Evolutionary conservation across 2,329 filamentous ascomycete genomes (phyloP).

Genomic region (Trichoderma hamatum): DNA sequence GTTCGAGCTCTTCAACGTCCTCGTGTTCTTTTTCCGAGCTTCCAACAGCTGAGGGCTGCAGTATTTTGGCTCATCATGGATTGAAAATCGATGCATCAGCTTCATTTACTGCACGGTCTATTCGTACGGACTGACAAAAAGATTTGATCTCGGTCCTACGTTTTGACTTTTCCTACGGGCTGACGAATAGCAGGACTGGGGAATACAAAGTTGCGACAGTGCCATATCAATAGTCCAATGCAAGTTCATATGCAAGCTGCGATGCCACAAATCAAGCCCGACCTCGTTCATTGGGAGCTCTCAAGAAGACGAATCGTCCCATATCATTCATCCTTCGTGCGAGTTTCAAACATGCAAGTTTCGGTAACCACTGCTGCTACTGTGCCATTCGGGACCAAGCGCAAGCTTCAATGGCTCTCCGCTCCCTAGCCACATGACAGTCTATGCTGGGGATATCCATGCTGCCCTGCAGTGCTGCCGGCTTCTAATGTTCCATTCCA

Average conservation of each 20-base stretch:
- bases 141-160: not conserved
- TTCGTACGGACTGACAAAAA: not conserved
- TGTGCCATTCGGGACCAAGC: too few species aligned
- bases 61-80: too few species aligned
- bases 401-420: not conserved
- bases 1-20: not conserved
- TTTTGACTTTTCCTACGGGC: not conserved
- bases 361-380: not conserved
- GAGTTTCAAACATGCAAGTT: not conserved
- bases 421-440: not conserved
- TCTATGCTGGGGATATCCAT: not conserved
- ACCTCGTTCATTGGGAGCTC: not conserved
- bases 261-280: not conserved
- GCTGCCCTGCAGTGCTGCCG: not conserved
- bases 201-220: constrained; percentile 1
- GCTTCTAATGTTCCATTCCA: constrained; percentile 1
- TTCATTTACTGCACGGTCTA: not conserved
- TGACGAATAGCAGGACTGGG: constrained; percentile 8
- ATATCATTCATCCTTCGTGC: too few species aligned
- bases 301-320: not conserved
- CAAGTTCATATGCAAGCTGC: not conserved
- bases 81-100: not conserved
- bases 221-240: not conserved
- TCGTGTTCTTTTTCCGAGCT: not conserved
- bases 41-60: not conserved